Percentiles rank a stretch among this genome's conserved stretches.
Evolutionary conservation across 495 filamentous ascomycete genomes (phyloP).

Genomic region (Chaetomidium leptoderma): DNA sequence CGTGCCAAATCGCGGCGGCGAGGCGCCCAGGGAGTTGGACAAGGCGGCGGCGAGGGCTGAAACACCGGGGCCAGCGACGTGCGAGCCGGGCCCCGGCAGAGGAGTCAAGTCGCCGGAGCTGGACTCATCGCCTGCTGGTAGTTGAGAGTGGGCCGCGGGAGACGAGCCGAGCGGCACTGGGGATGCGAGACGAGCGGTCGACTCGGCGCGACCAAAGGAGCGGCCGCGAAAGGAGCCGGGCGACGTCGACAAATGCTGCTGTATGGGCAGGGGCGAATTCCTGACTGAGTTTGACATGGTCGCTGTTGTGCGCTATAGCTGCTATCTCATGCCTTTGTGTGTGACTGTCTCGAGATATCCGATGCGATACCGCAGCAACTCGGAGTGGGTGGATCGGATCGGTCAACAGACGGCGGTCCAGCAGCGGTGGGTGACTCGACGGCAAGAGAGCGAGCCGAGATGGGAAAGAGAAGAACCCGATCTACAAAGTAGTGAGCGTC

Average conservation of each 20-base stretch:
- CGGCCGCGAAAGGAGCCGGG: constrained; percentile 44
- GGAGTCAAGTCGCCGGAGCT: constrained; percentile 42
- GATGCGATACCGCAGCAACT: neutral
- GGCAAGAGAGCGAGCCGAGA: neutral
- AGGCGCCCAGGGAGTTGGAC: constrained; percentile 58
- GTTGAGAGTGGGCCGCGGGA: constrained; percentile 3
- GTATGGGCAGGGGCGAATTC: constrained; percentile 34
- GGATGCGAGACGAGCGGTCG: constrained; percentile 68
- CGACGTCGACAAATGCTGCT: constrained; percentile 43
- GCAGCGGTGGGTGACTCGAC: neutral
- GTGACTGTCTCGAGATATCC: neutral
- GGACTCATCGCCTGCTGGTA: constrained; percentile 24
- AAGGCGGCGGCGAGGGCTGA: constrained; percentile 74
- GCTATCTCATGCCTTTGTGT: constrained; percentile 22
- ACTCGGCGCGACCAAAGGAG: constrained; percentile 52
- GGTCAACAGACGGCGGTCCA: no score
- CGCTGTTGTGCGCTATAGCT: neutral
- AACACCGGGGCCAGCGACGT: constrained; percentile 60
- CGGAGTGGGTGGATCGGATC: neutral
- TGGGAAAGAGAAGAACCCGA: neutral
- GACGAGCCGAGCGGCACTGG: constrained; percentile 44
- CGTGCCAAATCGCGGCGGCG: constrained; percentile 58
- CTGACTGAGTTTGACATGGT: constrained; percentile 38
- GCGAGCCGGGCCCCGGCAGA: constrained; percentile 50
- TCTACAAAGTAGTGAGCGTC: neutral